phyloP scores from a whole-genome alignment of 345 rosid genomes.

The Physaria fendleri region DNA sequence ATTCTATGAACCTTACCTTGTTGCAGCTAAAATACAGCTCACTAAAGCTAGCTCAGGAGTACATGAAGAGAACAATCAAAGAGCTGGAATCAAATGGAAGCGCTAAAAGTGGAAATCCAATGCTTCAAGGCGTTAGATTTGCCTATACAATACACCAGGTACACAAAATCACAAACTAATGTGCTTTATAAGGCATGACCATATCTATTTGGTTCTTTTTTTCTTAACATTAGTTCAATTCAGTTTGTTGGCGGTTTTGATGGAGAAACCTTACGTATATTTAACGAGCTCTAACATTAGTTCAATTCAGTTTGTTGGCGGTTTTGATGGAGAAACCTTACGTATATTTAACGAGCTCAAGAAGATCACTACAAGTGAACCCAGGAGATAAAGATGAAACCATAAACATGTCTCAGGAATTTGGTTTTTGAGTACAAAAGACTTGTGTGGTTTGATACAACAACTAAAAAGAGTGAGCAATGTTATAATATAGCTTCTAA shows the following conservation, averaged over 20 bases:
- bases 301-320: conserved; percentile 75
- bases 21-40: conserved; percentile 76
- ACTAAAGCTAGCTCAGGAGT: conserved; percentile 53
- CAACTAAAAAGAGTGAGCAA: background rate
- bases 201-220: background rate
- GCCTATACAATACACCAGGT: conserved; percentile 89
- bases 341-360: conserved; percentile 61
- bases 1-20: background rate
- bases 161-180: background rate
- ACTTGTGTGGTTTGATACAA: background rate
- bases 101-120: conserved; percentile 36
- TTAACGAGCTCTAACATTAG: too few relatives aligned
- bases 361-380: conserved; percentile 30
- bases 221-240: conserved; percentile 14
- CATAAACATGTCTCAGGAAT: background rate
- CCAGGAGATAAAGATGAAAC: conserved; percentile 10
- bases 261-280: conserved; percentile 44
- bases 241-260: conserved; percentile 97
- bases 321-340: conserved; percentile 66
- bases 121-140: conserved; percentile 77
- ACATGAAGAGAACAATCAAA: conserved; percentile 56
- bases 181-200: background rate
- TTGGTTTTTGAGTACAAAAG: background rate
- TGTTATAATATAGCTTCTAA: background rate
- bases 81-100: conserved; percentile 38